These are phyloP conservation scores for Arabidopsis hybrid DNA, from an alignment of 441 rosid genomes.

Conservation along the genomic window DNA sequence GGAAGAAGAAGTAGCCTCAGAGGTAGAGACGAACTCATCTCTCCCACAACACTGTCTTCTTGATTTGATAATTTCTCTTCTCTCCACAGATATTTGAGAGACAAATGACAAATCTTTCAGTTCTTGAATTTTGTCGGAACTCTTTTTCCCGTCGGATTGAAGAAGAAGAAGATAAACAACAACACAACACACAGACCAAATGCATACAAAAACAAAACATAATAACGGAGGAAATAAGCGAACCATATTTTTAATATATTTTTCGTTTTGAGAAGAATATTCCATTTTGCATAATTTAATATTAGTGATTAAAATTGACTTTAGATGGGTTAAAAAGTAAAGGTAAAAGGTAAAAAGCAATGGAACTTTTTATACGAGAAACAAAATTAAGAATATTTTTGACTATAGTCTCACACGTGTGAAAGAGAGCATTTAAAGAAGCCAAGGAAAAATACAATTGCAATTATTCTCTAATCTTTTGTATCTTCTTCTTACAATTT, in stretches of 20 bases:
- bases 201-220: not conserved
- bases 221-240: slow-evolving; percentile 13
- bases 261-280: slow-evolving; percentile 29
- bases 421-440: not conserved
- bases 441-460: not conserved
- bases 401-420: slow-evolving; percentile 24
- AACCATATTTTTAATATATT: not conserved
- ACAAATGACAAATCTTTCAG: slow-evolving; percentile 4
- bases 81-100: slow-evolving; percentile 10
- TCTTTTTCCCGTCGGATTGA: not conserved
- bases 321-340: slow-evolving; percentile 13
- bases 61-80: slow-evolving; percentile 11
- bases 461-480: slow-evolving; percentile 5
- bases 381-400: not conserved
- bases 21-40: slow-evolving; percentile 62
- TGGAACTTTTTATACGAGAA: not conserved
- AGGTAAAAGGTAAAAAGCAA: slow-evolving; percentile 27
- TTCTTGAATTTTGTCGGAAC: slow-evolving; percentile 10
- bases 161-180: slow-evolving; percentile 21
- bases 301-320: slow-evolving; percentile 23
- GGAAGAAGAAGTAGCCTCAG: slow-evolving; percentile 62
- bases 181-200: slow-evolving; percentile 23
- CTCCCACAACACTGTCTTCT: slow-evolving; percentile 12
- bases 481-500: not conserved
- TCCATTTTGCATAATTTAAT: not conserved